A percentile compares a stretch with the other conserved stretches of the same genome.
Evolutionary conservation across 768 basidiomycete genomes (phyloP).

Genomic region (Termitomyces sp.): DNA sequence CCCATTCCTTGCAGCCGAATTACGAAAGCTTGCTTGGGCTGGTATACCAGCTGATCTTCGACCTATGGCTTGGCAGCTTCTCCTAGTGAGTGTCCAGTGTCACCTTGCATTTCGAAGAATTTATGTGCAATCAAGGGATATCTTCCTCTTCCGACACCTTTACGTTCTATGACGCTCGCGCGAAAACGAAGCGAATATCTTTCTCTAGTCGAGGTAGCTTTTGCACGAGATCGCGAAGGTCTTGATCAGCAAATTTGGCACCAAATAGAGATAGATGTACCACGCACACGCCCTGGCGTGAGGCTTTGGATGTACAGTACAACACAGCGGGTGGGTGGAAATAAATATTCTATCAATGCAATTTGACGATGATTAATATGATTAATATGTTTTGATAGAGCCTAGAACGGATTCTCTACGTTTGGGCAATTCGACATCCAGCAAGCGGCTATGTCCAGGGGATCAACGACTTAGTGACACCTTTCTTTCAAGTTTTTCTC

Average conservation of each 20-base stretch:
- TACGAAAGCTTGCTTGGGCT: slow-evolving; percentile 91
- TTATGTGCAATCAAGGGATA: slow-evolving; percentile 62
- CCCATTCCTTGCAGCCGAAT: slow-evolving; percentile 46
- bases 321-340: slow-evolving; percentile 73
- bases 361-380: slow-evolving; percentile 10
- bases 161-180: slow-evolving; percentile 70
- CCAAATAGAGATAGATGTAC: slow-evolving; percentile 98
- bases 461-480: slow-evolving; percentile 96
- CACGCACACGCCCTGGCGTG: slow-evolving; percentile 89
- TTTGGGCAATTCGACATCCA: slow-evolving; percentile 98
- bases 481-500: slow-evolving; percentile 97
- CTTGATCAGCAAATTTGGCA: slow-evolving; percentile 99
- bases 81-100: slow-evolving; percentile 58
- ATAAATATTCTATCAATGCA: slow-evolving; percentile 1
- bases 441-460: slow-evolving; percentile 99
- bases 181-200: slow-evolving; percentile 92
- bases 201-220: slow-evolving; percentile 84
- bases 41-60: slow-evolving; percentile 87
- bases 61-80: slow-evolving; percentile 89
- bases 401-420: slow-evolving; percentile 91
- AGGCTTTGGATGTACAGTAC: slow-evolving; percentile 85
- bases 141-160: slow-evolving; percentile 75
- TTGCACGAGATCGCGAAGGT: slow-evolving; percentile 77
- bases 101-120: background rate
- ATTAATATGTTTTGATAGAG: slow-evolving; percentile 43